These are phyloP conservation scores for Aurantiochytrium sp. DNA, from an alignment of 108 stramenopile species.

Conservation along the genomic window DNA sequence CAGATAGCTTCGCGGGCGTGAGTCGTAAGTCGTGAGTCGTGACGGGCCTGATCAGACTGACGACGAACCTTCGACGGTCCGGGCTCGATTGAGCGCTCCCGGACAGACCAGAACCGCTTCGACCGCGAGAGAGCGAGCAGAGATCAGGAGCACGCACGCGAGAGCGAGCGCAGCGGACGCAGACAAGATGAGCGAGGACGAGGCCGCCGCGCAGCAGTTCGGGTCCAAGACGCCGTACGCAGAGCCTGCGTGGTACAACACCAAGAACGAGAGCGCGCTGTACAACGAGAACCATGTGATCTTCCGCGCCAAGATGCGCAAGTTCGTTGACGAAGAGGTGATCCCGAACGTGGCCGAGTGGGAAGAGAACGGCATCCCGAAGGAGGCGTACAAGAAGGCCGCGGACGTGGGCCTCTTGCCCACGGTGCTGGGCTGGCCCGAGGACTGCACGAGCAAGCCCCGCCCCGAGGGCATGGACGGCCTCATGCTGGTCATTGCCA, in stretches of 20 bases:
- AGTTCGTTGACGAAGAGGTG: conserved; percentile 12
- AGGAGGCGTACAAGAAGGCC: background rate
- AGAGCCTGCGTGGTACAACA: conserved; percentile 19
- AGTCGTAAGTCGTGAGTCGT: no score
- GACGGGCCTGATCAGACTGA: no score
- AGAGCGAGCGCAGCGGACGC: no score
- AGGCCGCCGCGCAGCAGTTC: background rate
- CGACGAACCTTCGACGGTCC: no score
- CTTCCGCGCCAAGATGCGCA: background rate
- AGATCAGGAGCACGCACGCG: no score
- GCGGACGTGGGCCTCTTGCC: background rate
- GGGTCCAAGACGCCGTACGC: background rate
- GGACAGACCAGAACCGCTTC: no score
- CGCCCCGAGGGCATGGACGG: conserved; percentile 21
- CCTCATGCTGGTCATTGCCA: background rate
- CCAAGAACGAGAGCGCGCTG: background rate
- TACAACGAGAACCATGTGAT: background rate
- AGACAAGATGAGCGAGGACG: background rate
- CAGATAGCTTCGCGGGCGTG: no score
- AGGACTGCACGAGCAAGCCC: background rate
- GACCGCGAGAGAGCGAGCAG: no score
- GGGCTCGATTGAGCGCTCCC: no score
- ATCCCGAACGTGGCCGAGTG: conserved; percentile 9
- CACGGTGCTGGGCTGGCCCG: background rate
- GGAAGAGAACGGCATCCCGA: background rate